A percentile compares a stretch with the other conserved stretches of the same genome.
Evolutionary conservation across 2,329 filamentous ascomycete species (phyloP).

Genomic region (Sclerotinia nivalis): DNA sequence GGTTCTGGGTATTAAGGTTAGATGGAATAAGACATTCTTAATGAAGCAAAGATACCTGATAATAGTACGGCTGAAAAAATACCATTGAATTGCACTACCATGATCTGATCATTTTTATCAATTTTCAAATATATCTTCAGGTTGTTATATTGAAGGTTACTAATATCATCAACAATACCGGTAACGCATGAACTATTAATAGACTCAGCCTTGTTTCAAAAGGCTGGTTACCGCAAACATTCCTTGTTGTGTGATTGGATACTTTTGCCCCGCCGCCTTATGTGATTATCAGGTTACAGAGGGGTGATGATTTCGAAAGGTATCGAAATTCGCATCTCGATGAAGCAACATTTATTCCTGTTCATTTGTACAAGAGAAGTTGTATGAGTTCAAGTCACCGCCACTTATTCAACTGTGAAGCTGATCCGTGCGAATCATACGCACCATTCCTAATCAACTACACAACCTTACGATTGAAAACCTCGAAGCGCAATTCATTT

Average conservation of each 20-base stretch:
- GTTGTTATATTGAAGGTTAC: no score
- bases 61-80: no score
- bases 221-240: background rate
- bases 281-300: constrained; percentile 16
- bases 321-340: constrained; percentile 1
- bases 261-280: constrained; percentile 1
- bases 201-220: background rate
- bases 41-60: no score
- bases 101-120: no score
- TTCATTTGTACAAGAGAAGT: background rate
- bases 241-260: constrained; percentile 1
- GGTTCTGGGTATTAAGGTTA: background rate
- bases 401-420: background rate
- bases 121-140: no score
- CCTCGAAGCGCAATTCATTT: background rate
- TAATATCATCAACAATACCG: no score
- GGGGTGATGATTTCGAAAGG: constrained; percentile 20
- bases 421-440: background rate
- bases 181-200: background rate
- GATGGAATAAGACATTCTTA: no score
- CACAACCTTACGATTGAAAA: background rate
- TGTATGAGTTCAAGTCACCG: background rate
- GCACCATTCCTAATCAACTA: background rate
- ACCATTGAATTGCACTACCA: no score
- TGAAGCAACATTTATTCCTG: constrained; percentile 1